phyloP scores from a whole-genome alignment of 1,139 yeast species.

The Wickerhamomyces sp. region DNA sequence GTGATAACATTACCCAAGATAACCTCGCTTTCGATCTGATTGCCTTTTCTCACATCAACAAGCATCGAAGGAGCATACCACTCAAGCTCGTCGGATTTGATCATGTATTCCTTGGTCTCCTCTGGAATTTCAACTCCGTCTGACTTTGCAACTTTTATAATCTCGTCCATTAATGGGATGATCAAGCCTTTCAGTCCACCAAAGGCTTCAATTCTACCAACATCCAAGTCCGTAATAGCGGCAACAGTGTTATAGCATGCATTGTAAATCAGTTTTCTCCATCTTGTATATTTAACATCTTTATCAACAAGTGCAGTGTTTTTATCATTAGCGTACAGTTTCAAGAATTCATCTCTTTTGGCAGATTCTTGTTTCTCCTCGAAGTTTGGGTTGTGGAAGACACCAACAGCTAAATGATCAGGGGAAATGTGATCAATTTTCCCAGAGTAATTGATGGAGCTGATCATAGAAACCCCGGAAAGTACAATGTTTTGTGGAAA shows the following conservation, averaged over 20 bases:
- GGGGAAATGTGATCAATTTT: slow-evolving; percentile 45
- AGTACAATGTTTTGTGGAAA: slow-evolving; percentile 58
- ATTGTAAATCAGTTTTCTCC: slow-evolving; percentile 73
- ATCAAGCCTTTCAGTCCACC: slow-evolving; percentile 47
- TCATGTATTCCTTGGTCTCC: slow-evolving; percentile 40
- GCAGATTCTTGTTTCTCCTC: slow-evolving; percentile 28
- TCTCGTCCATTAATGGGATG: slow-evolving; percentile 64
- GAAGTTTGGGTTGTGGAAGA: slow-evolving; percentile 36
- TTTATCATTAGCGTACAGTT: slow-evolving; percentile 43
- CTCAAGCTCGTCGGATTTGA: slow-evolving; percentile 57
- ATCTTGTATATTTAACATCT: slow-evolving; percentile 51
- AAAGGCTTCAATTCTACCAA: slow-evolving; percentile 53
- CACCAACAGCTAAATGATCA: slow-evolving; percentile 55
- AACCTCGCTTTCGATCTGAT: slow-evolving; percentile 66
- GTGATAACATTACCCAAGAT: slow-evolving; percentile 69
- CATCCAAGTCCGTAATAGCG: slow-evolving; percentile 52
- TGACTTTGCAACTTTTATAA: slow-evolving; percentile 53
- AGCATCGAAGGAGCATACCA: slow-evolving; percentile 73
- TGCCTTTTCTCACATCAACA: slow-evolving; percentile 65
- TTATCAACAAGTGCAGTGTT: slow-evolving; percentile 43
- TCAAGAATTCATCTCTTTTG: slow-evolving; percentile 40
- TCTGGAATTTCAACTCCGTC: slow-evolving; percentile 53
- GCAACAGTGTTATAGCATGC: slow-evolving; percentile 61
- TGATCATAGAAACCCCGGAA: slow-evolving; percentile 68
- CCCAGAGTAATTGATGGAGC: slow-evolving; percentile 56